phyloP scores from a whole-genome alignment of 2,329 filamentous ascomycete genomes.

The Monosporascus sp. region DNA sequence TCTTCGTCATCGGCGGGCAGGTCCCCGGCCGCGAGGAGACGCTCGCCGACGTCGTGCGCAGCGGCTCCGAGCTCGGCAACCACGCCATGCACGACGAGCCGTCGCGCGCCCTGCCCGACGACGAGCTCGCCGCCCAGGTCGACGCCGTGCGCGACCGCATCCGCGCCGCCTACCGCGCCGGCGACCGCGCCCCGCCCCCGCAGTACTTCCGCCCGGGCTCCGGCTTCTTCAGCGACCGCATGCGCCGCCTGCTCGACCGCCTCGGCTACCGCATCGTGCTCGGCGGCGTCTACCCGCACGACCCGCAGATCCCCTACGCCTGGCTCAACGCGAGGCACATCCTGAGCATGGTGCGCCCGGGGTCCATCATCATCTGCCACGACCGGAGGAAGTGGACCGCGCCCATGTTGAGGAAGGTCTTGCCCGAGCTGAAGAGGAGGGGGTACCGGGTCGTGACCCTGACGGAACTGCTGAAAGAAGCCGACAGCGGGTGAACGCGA shows the following conservation, averaged over 20 bases:
- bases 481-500: conserved; percentile 6
- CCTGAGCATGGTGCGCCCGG: conserved; percentile 70
- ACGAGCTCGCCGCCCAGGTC: conserved; percentile 59
- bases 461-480: conserved; percentile 54
- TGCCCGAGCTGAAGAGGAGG: conserved; percentile 63
- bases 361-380: conserved; percentile 80
- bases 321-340: conserved; percentile 72
- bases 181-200: conserved; percentile 34
- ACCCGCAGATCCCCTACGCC: conserved; percentile 72
- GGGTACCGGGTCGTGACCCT: conserved; percentile 71
- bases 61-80: conserved; percentile 72
- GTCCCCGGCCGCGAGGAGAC: conserved; percentile 51
- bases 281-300: conserved; percentile 83
- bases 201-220: conserved; percentile 79
- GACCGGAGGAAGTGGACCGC: conserved; percentile 78
- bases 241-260: conserved; percentile 55
- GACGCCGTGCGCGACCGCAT: conserved; percentile 47
- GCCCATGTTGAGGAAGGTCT: conserved; percentile 68
- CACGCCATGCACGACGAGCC: conserved; percentile 88
- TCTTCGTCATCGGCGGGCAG: conserved; percentile 84
- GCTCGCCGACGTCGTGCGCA: conserved; percentile 52
- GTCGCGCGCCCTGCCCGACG: conserved; percentile 54
- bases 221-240: conserved; percentile 71
- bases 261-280: conserved; percentile 71
- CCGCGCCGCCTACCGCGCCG: conserved; percentile 26